Percentiles rank a stretch among this genome's conserved stretches.
phyloP scores from a whole-genome alignment of 257 asterid species.

The Plantago elongata region DNA sequence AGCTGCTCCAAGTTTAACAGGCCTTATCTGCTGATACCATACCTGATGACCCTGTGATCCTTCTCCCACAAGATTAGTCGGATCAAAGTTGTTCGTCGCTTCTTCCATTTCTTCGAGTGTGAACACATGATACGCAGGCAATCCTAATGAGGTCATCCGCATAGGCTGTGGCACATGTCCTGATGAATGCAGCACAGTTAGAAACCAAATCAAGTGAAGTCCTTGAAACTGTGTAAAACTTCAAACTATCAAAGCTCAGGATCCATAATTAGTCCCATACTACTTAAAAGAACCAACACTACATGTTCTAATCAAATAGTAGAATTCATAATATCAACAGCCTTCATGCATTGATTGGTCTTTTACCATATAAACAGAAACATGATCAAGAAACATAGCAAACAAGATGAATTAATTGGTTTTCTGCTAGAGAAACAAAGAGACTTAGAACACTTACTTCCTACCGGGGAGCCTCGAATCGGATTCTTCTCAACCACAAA shows the following conservation, averaged over 20 bases:
- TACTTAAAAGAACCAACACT: too few species aligned
- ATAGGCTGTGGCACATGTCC: slow-evolving; percentile 64
- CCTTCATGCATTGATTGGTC: too few species aligned
- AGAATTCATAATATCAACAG: too few species aligned
- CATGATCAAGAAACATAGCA: background rate
- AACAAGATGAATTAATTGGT: background rate
- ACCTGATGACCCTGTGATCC: slow-evolving; percentile 92
- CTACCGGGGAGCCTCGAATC: slow-evolving; percentile 35
- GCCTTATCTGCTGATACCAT: slow-evolving; percentile 4
- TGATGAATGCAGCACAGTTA: slow-evolving; percentile 7
- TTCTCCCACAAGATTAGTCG: slow-evolving; percentile 74
- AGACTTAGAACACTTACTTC: slow-evolving; percentile 40
- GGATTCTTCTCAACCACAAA: slow-evolving; percentile 54
- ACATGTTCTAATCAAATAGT: too few species aligned
- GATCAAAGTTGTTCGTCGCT: slow-evolving; percentile 76
- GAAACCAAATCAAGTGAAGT: slow-evolving; percentile 3
- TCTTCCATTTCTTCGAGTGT: slow-evolving; percentile 90
- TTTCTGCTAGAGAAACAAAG: slow-evolving; percentile 1
- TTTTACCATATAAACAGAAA: too few species aligned
- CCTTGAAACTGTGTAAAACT: background rate
- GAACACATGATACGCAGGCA: slow-evolving; percentile 89
- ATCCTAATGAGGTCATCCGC: slow-evolving; percentile 74
- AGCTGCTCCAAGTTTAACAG: background rate
- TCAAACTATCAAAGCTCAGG: too few species aligned
- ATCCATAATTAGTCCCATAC: too few species aligned